These are phyloP conservation scores for Brassica balearica DNA, from an alignment of 441 rosid species.

Conservation along the genomic window DNA sequence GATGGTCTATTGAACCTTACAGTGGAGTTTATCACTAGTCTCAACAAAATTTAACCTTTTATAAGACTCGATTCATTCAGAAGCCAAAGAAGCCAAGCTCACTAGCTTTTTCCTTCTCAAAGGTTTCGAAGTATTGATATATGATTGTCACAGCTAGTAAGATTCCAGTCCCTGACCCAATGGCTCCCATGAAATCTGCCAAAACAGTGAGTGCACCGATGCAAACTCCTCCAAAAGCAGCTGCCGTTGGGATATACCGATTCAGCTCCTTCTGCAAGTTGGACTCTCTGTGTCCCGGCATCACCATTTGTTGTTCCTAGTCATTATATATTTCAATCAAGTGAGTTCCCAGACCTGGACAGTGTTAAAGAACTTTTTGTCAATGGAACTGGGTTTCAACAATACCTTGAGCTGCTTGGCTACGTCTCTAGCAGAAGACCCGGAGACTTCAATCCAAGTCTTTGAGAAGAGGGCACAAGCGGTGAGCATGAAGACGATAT, in stretches of 20 bases:
- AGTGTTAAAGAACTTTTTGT: not conserved
- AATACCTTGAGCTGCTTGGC: conserved; percentile 87
- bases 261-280: conserved; percentile 42
- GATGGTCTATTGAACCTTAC: not conserved
- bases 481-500: conserved; percentile 80
- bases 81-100: conserved; percentile 43
- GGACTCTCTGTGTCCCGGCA: conserved; percentile 43
- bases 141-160: conserved; percentile 59
- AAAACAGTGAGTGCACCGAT: conserved; percentile 78
- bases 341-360: not conserved
- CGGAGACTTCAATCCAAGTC: conserved; percentile 51
- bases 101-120: conserved; percentile 42
- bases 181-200: conserved; percentile 63
- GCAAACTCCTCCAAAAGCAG: conserved; percentile 86
- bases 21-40: conserved; percentile 21
- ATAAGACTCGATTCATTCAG: conserved; percentile 13
- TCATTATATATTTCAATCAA: not conserved
- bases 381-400: not conserved
- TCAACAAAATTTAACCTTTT: conserved; percentile 31
- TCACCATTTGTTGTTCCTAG: conserved; percentile 41
- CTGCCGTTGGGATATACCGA: conserved; percentile 66
- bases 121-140: conserved; percentile 41
- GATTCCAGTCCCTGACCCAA: conserved; percentile 92
- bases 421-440: conserved; percentile 43
- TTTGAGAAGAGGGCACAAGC: conserved; percentile 95